Evolutionary conservation across 2,329 filamentous ascomycete species (phyloP).

Genomic region (Aspergillus pseudoviridinutans): DNA sequence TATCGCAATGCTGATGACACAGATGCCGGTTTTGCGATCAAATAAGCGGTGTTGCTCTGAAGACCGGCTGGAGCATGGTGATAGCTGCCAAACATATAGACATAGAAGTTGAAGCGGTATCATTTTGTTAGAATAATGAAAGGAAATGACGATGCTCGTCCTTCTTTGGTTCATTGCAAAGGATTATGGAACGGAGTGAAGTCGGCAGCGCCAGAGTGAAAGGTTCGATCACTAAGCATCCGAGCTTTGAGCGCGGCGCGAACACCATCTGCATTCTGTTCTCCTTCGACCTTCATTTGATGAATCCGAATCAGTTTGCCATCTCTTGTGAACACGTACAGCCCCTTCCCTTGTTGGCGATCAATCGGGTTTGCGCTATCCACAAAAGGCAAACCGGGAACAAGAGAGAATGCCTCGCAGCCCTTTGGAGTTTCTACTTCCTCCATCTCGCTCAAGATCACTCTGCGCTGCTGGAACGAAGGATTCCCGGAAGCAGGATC

Average conservation of each 20-base stretch:
- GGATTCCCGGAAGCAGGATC: slow-evolving; percentile 13
- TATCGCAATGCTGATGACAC: slow-evolving; percentile 10
- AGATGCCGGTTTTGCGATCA: slow-evolving; percentile 33
- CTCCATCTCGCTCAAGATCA: slow-evolving; percentile 37
- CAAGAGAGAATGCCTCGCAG: slow-evolving; percentile 22
- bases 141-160: not conserved
- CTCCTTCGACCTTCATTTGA: slow-evolving; percentile 40
- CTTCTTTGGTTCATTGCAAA: slow-evolving; percentile 20
- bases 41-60: not conserved
- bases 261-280: slow-evolving; percentile 31
- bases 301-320: slow-evolving; percentile 33
- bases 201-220: slow-evolving; percentile 20
- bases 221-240: slow-evolving; percentile 30
- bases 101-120: slow-evolving; percentile 13
- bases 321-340: slow-evolving; percentile 38
- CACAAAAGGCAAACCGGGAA: slow-evolving; percentile 37
- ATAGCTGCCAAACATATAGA: not conserved
- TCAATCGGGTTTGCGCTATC: slow-evolving; percentile 23
- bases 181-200: slow-evolving; percentile 33
- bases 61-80: not conserved
- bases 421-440: slow-evolving; percentile 25
- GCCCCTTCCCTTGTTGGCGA: slow-evolving; percentile 21
- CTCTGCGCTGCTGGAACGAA: slow-evolving; percentile 28
- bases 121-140: slow-evolving; percentile 13
- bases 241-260: slow-evolving; percentile 38